A percentile compares a stretch with the other conserved stretches of the same genome.
Evolutionary conservation across 2,329 filamentous ascomycete genomes (phyloP).

Genomic region (Colletotrichum tabaci): DNA sequence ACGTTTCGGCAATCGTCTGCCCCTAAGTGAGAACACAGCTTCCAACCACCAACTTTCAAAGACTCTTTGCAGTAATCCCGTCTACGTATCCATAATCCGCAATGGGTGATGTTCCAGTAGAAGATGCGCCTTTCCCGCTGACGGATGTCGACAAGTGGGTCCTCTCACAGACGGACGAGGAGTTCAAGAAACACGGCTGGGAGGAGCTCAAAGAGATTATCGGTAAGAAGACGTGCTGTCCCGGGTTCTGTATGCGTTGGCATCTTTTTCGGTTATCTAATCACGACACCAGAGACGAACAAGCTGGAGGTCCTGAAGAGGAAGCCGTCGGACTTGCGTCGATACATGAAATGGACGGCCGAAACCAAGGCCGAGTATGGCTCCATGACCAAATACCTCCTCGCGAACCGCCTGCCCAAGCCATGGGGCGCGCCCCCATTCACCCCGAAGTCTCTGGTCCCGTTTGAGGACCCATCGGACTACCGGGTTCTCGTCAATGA

Average conservation of each 20-base stretch:
- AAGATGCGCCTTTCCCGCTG: conserved; percentile 70
- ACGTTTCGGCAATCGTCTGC: not conserved
- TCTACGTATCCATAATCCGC: conserved; percentile 20
- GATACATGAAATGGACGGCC: conserved; percentile 84
- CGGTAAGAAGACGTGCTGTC: conserved; percentile 54
- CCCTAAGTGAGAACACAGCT: not conserved
- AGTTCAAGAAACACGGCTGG: conserved; percentile 83
- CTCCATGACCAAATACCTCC: conserved; percentile 83
- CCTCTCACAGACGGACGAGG: conserved; percentile 75
- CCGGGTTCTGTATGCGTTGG: conserved; percentile 3
- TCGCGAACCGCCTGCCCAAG: conserved; percentile 77
- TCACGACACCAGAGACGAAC: conserved; percentile 61
- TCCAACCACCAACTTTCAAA: not conserved
- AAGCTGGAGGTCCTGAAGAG: conserved; percentile 83
- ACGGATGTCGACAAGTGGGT: conserved; percentile 72
- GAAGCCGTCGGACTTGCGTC: conserved; percentile 83
- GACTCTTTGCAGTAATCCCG: not conserved
- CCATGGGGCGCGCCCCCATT: conserved; percentile 77
- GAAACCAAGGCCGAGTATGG: conserved; percentile 81
- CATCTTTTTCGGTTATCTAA: conserved; percentile 12
- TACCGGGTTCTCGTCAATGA: conserved; percentile 87
- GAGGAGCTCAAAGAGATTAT: conserved; percentile 78
- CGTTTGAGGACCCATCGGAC: conserved; percentile 69
- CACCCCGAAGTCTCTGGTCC: conserved; percentile 62
- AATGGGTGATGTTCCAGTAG: conserved; percentile 58